These are phyloP conservation scores for Pseudogymnoascus sp. DNA, from an alignment of 2,329 filamentous ascomycete genomes.

Conservation along the genomic window DNA sequence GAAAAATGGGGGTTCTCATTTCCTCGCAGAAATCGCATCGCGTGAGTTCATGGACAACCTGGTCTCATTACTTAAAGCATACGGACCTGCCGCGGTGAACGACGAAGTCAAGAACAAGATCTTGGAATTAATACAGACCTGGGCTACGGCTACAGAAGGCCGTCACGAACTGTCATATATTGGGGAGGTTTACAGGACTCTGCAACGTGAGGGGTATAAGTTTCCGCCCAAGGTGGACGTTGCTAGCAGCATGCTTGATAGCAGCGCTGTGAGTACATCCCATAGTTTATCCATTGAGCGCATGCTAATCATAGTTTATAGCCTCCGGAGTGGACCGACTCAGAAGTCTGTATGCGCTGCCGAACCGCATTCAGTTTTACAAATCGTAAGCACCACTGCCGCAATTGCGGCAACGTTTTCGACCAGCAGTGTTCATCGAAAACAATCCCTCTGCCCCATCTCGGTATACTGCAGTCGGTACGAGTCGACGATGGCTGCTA, in stretches of 20 bases:
- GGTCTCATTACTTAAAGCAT: slow-evolving; percentile 77
- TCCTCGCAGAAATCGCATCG: slow-evolving; percentile 89
- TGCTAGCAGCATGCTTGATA: slow-evolving; percentile 96
- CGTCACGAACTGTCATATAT: slow-evolving; percentile 79
- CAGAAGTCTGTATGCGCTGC: slow-evolving; percentile 97
- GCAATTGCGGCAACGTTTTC: slow-evolving; percentile 96
- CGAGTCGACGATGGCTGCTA: slow-evolving; percentile 96
- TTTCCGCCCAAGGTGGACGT: slow-evolving; percentile 85
- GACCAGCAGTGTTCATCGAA: slow-evolving; percentile 93
- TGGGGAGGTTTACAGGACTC: slow-evolving; percentile 70
- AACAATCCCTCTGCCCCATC: slow-evolving; percentile 75
- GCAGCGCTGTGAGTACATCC: slow-evolving; percentile 65
- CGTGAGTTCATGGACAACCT: slow-evolving; percentile 98
- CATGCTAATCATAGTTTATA: slow-evolving; percentile 30
- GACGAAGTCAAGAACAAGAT: slow-evolving; percentile 83
- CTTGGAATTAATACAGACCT: slow-evolving; percentile 84
- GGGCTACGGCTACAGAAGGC: slow-evolving; percentile 83
- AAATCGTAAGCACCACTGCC: slow-evolving; percentile 95
- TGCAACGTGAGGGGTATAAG: slow-evolving; percentile 77
- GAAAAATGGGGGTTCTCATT: slow-evolving; percentile 95
- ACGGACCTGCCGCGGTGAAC: slow-evolving; percentile 67
- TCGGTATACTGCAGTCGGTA: slow-evolving; percentile 85
- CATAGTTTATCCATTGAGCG: not conserved
- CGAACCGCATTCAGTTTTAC: slow-evolving; percentile 93
- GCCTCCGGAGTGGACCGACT: slow-evolving; percentile 96